phyloP scores from a whole-genome alignment of 208 protist genomes.

The Acanthamoeba sp. region DNA sequence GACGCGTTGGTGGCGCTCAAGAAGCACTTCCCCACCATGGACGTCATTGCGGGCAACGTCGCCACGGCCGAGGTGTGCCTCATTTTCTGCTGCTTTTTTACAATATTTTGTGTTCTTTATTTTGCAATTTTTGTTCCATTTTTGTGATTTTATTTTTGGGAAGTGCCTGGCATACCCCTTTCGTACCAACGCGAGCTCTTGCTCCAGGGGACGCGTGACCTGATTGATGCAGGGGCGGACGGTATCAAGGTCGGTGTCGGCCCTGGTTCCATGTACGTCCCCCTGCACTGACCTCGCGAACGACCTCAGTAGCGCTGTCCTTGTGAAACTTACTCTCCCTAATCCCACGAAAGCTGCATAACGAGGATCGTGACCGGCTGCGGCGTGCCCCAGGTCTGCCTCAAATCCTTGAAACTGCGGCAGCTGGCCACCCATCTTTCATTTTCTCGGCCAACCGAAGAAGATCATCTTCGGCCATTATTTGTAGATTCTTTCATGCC shows the following conservation, averaged over 20 bases:
- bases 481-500: too few relatives aligned
- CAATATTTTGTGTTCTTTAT: conserved; percentile 2
- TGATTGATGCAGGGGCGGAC: conserved; percentile 97
- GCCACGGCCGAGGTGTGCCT: conserved; percentile 98
- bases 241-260: conserved; percentile 98
- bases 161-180: background rate
- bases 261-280: conserved; percentile 97
- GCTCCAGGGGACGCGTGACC: conserved; percentile 22
- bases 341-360: conserved; percentile 89
- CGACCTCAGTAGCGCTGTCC: background rate
- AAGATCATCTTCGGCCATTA: background rate
- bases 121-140: conserved; percentile 31
- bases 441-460: conserved; percentile 91
- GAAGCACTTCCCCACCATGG: conserved; percentile 83
- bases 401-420: too few relatives aligned
- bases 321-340: background rate
- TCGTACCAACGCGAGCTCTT: background rate
- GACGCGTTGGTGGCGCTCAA: conserved; percentile 97
- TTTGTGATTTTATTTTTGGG: conserved; percentile 20
- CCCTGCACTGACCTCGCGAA: background rate
- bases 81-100: too few relatives aligned
- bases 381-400: conserved; percentile 95
- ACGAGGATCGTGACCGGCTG: conserved; percentile 82
- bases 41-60: conserved; percentile 95
- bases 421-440: too few relatives aligned